Base-by-base conservation (phyloP, 208 protist species). In the Crithidia sp. region DNA sequence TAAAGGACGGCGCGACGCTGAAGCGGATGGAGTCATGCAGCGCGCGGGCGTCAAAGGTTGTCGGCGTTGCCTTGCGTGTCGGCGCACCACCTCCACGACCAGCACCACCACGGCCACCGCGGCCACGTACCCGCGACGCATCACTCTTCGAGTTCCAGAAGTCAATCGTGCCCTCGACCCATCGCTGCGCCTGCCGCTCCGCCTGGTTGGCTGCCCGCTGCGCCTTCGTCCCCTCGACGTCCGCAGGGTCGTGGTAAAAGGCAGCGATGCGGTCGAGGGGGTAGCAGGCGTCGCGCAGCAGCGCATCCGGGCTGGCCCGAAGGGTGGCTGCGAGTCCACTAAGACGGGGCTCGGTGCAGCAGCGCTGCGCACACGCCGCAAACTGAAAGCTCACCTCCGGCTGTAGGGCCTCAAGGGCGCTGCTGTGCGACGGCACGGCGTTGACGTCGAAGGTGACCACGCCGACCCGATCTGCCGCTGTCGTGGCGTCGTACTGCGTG, bases 1-100 rank as follows among this genome's bases (percentile, higher is more conserved):
- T 52, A 74, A 91, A 91, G n/a, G 84, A 71, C n/a, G 77, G 77
- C 5, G 74, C 67, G 0, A 83, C 62, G 3, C 9, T n/a, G 17
- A 81, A 85, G 50, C 40, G 49, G 14, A 77, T 50, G 9, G 73
- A 4, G 7, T 65, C 16, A 45, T 45, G 66, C 41, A 74, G 47
- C 17, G 61, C 74, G 17, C 60, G 43, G 4, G 61, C 28, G 47
- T 79, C 54, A 41, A 70, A 79, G 14, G 4, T 43, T 7, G 39
- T 14, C 16, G 37, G 8, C 36, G 53, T 2, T 10, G 39, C 19
- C 39, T 28, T 40, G 13, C 8, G 14, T 28, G 41, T 36, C 12
- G 16, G 4, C 14, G 7, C 39, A 0, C 14, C 36, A 7, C 44
- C 45, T 16, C 67, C 39, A n/a, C 58, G 3, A 45, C 58, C 47